Conservation (phyloP, 768 basidiomycete species). For the Phlebiopsis gigantea region DNA sequence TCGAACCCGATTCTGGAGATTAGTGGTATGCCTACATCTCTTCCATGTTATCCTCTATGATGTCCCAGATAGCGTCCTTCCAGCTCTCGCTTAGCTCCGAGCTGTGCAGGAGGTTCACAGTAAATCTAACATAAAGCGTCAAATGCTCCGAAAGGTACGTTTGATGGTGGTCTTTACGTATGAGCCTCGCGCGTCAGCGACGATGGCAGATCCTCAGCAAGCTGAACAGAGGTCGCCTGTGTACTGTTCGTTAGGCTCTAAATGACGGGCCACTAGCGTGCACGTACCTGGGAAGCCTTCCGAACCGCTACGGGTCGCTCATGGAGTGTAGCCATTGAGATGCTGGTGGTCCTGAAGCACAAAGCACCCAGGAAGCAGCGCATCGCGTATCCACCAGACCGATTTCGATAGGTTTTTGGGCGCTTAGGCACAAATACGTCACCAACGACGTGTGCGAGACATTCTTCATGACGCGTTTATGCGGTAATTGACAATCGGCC, state of each 20-base stretch:
- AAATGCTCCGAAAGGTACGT: not conserved
- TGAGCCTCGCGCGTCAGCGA: not conserved
- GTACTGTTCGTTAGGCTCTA: not conserved
- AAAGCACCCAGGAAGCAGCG: too few relatives aligned
- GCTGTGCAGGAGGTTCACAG: not conserved
- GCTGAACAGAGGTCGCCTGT: not conserved
- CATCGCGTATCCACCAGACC: too few relatives aligned
- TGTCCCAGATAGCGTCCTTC: conserved; percentile 43
- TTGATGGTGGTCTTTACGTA: too few relatives aligned
- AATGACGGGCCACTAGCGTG: not conserved
- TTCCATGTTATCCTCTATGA: conserved; percentile 58
- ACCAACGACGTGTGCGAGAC: too few relatives aligned
- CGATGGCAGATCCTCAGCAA: not conserved
- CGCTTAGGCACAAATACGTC: too few relatives aligned
- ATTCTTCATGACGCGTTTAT: too few relatives aligned
- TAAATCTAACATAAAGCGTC: not conserved
- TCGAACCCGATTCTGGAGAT: not conserved
- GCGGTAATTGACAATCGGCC: too few relatives aligned
- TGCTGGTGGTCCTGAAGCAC: too few relatives aligned
- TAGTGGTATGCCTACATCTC: conserved; percentile 24
- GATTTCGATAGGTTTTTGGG: too few relatives aligned
- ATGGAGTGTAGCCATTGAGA: too few relatives aligned
- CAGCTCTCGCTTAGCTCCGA: conserved; percentile 31
- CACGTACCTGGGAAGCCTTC: conserved; percentile 1
- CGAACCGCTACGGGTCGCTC: not conserved